Percentiles rank a stretch among this genome's conserved stretches.
Conservation (phyloP, 177 flowering plant genomes). For the Telopea speciosissima region DNA sequence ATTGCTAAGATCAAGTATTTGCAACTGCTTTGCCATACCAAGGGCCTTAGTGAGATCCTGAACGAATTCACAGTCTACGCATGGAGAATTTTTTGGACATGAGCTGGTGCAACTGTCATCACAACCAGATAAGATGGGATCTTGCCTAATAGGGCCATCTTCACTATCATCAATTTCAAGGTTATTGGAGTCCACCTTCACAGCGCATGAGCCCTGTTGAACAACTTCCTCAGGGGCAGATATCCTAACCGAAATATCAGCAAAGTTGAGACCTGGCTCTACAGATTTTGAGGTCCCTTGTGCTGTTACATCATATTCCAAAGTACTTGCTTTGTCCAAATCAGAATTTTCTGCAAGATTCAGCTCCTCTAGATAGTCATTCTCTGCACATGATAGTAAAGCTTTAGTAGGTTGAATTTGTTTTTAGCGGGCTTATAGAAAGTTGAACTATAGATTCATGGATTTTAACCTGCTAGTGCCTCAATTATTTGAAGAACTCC, state of each 20-base stretch:
- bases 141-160: constrained; percentile 34
- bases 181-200: constrained; percentile 27
- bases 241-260: constrained; percentile 12
- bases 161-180: constrained; percentile 93
- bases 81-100: constrained; percentile 21
- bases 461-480: constrained; percentile 55
- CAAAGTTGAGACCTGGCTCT: constrained; percentile 11
- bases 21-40: constrained; percentile 41
- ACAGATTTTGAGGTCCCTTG: constrained; percentile 17
- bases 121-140: constrained; percentile 32
- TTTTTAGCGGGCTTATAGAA: background rate
- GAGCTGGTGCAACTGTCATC: constrained; percentile 41
- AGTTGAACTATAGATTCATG: background rate
- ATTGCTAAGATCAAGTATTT: constrained; percentile 58
- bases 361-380: constrained; percentile 67
- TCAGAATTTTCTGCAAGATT: constrained; percentile 60
- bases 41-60: constrained; percentile 58
- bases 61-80: constrained; percentile 25
- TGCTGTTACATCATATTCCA: constrained; percentile 8
- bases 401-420: background rate
- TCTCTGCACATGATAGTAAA: constrained; percentile 34
- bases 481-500: constrained; percentile 56
- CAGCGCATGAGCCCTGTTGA: constrained; percentile 20
- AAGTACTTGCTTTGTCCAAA: constrained; percentile 14
- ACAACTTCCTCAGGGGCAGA: constrained; percentile 14